Conservation (phyloP, 371 early-diverging fungal species). For the Coemansia linderi region DNA sequence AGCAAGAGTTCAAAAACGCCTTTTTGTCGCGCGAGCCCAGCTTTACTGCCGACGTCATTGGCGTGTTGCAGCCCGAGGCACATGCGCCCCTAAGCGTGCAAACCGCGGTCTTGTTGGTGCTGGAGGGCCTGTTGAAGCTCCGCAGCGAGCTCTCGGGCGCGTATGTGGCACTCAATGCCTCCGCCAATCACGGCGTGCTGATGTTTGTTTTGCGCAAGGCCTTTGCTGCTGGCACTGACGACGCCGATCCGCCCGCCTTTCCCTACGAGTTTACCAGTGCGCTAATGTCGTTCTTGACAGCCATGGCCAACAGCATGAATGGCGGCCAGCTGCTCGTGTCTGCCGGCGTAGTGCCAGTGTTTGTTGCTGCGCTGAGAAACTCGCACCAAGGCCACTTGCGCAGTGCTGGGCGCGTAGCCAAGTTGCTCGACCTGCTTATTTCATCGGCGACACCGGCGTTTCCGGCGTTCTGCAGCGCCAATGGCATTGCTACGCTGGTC, state of each 20-base stretch:
- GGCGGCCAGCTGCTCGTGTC: conserved; percentile 90
- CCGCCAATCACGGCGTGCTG: conserved; percentile 90
- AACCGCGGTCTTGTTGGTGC: conserved; percentile 73
- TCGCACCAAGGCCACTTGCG: conserved; percentile 37
- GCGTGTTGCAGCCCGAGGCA: conserved; percentile 74
- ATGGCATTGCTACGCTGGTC: conserved; percentile 79
- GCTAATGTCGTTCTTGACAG: conserved; percentile 74
- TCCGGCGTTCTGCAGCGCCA: conserved; percentile 75
- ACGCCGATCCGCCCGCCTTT: conserved; percentile 56
- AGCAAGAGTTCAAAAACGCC: conserved; percentile 65
- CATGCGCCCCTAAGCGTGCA: conserved; percentile 66
- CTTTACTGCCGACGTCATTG: conserved; percentile 73
- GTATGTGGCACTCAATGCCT: conserved; percentile 83
- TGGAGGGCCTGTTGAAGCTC: conserved; percentile 82
- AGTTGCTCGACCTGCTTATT: conserved; percentile 78
- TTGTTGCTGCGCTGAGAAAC: conserved; percentile 56
- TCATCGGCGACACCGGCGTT: conserved; percentile 78
- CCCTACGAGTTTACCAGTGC: conserved; percentile 83
- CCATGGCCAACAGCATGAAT: conserved; percentile 73
- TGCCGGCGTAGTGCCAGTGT: conserved; percentile 82
- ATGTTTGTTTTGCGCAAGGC: conserved; percentile 77
- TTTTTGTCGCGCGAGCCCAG: conserved; percentile 86
- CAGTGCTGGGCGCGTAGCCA: conserved; percentile 68
- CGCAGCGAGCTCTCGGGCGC: conserved; percentile 78
- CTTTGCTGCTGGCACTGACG: conserved; percentile 49